Evolutionary conservation across 2,329 filamentous ascomycete species (phyloP), one percentile per base, ranked within the genome.

Genomic region (Penicillium sp.): DNA sequence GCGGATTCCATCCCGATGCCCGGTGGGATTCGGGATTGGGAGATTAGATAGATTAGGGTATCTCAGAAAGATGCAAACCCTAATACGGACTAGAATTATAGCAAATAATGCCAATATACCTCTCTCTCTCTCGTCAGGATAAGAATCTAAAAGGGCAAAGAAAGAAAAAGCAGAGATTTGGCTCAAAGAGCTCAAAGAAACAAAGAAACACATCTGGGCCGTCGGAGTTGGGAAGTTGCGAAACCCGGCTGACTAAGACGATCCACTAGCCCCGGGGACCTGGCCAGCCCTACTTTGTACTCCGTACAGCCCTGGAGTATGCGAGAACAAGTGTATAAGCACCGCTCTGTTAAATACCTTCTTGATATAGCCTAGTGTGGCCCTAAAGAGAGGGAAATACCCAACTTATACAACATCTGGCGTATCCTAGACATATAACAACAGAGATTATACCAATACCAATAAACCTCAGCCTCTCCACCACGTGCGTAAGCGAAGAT

Each of bases 21-120:
- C 52, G 47, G 31, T 55, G 46, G 52, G 40, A 46, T 58, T 50
- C 56, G 56, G 56, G 35, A 47, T 54, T 58, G 29, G 38, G 29
- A 31, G 7, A 38, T 37, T 29, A 25, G 9, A 23, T 33, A 13
- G 13, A 40, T 29, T 54, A 35, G 19, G 19, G 10, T 43, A 25
- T 27, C 27, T 47, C 45, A 17, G 7, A 17, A 47, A 9, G 27
- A 47, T 9, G 13, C 21, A 15, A 7, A 17, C 2, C n/a, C 27
- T 33, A 35, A 23, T 23, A 17, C 19, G 23, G 41, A 43, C 17
- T 45, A 45, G 3, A 35, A 21, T 10, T 7, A 47, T 31, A 29
- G 21, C 15, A 35, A 33, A 48, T n/a, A 48, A 48, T 6, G 29
- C 4, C 29, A 33, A 48, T 48, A 23, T 35, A 19, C 13, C 12